Percentiles rank a stretch among this genome's conserved stretches.
These are phyloP conservation scores for Aschersonia sp. DNA, from an alignment of 2,329 filamentous ascomycete species.

Conservation along the genomic window DNA sequence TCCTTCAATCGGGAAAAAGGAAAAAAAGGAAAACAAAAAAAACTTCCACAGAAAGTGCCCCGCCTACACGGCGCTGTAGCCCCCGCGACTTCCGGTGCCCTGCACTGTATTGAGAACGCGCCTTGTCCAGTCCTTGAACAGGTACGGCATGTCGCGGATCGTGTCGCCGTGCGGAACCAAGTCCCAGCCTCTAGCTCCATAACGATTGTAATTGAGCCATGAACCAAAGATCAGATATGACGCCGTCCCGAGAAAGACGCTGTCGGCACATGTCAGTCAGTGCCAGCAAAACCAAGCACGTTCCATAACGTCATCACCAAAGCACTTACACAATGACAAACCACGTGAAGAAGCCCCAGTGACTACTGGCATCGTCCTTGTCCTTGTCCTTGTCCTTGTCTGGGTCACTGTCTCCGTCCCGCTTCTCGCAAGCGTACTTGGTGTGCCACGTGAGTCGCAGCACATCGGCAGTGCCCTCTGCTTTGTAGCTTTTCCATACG, in stretches of 20 bases:
- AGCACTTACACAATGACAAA: constrained; percentile 72
- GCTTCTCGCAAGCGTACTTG: constrained; percentile 64
- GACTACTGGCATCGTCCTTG: constrained; percentile 26
- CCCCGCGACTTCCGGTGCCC: constrained; percentile 69
- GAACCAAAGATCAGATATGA: constrained; percentile 94
- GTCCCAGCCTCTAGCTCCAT: constrained; percentile 90
- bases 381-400: constrained; percentile 21
- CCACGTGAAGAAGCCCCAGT: constrained; percentile 98
- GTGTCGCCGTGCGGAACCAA: constrained; percentile 84
- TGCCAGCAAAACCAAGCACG: constrained; percentile 1
- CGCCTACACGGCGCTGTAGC: constrained; percentile 78
- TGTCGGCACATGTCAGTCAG: constrained; percentile 21
- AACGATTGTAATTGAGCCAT: constrained; percentile 97
- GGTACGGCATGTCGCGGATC: constrained; percentile 81
- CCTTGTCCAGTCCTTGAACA: constrained; percentile 76
- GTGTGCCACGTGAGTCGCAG: constrained; percentile 75
- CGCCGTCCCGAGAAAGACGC: constrained; percentile 70
- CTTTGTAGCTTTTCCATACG: constrained; percentile 60
- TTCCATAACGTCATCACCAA: too few relatives aligned
- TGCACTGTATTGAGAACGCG: constrained; percentile 72
- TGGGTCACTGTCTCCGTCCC: constrained; percentile 27
- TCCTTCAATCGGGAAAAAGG: background rate
- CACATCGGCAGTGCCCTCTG: constrained; percentile 41
- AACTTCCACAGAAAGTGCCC: background rate
- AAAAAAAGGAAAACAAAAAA: background rate